Percentiles rank a stretch among this genome's conserved stretches.
Evolutionary conservation across 371 early-diverging fungal species (phyloP).

Genomic region (Actinomortierella ambigua): DNA sequence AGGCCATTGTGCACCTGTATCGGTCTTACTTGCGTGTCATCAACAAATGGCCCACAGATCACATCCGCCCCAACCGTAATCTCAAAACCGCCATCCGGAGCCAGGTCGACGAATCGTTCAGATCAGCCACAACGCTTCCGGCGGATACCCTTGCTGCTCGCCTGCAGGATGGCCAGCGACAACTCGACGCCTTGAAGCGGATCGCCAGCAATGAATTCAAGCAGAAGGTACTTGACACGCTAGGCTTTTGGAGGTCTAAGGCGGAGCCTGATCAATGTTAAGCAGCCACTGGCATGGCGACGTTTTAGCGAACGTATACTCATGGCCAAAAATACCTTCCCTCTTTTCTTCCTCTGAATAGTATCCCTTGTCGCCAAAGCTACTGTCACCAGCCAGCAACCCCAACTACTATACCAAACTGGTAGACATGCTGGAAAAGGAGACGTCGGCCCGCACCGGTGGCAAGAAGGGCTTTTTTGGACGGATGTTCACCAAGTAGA

Average conservation of each 20-base stretch:
- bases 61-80: constrained; percentile 63
- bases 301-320: too few species aligned
- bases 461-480: constrained; percentile 44
- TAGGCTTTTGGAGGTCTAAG: too few species aligned
- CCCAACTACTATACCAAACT: constrained; percentile 64
- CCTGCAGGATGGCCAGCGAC: constrained; percentile 49
- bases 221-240: constrained; percentile 47
- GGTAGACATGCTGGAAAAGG: constrained; percentile 52
- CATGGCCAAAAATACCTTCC: not conserved
- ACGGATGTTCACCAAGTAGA: too few species aligned
- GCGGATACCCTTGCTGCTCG: constrained; percentile 27
- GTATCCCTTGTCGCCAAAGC: constrained; percentile 61
- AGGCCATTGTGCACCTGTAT: constrained; percentile 44
- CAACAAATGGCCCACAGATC: constrained; percentile 62
- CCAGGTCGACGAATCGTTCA: constrained; percentile 59
- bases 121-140: constrained; percentile 26
- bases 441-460: constrained; percentile 49
- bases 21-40: constrained; percentile 59
- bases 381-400: constrained; percentile 63
- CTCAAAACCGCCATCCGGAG: constrained; percentile 59
- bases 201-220: constrained; percentile 61
- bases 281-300: too few species aligned
- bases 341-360: constrained; percentile 9
- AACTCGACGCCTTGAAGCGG: constrained; percentile 55
- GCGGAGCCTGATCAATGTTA: too few species aligned